These are phyloP conservation scores for Skeletonema grethae DNA, from an alignment of 108 stramenopile species.

Conservation along the genomic window DNA sequence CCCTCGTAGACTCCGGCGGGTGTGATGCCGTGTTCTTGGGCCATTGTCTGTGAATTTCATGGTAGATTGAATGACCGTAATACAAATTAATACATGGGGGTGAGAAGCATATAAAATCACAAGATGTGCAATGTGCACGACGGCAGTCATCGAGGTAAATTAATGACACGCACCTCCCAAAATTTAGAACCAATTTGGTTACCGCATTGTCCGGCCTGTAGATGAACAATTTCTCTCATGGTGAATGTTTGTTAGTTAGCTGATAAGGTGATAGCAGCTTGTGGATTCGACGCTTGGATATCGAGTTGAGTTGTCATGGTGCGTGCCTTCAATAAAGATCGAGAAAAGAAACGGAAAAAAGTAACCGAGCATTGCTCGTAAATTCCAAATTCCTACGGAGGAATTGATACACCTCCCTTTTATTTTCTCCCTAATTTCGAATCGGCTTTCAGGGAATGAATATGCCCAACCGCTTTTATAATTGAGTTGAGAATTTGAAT, in stretches of 20 bases:
- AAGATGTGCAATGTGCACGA: not conserved
- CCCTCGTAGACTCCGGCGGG: constrained; percentile 57
- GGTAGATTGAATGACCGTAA: not conserved
- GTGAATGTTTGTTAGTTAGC: constrained; percentile 22
- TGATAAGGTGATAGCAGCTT: constrained; percentile 1
- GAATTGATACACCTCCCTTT: too few relatives aligned
- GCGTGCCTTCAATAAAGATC: not conserved
- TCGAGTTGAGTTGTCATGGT: not conserved
- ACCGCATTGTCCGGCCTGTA: constrained; percentile 98
- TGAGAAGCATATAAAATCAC: not conserved
- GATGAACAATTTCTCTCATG: constrained; percentile 99
- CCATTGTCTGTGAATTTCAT: constrained; percentile 56
- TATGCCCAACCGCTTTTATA: not conserved
- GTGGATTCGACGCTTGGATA: not conserved
- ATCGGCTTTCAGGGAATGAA: not conserved
- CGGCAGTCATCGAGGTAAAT: not conserved
- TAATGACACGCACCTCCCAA: constrained; percentile 84
- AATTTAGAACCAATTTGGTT: constrained; percentile 98
- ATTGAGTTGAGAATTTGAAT: too few relatives aligned
- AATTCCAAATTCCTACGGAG: too few relatives aligned
- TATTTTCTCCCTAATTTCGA: too few relatives aligned
- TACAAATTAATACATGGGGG: not conserved
- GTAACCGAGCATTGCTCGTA: too few relatives aligned
- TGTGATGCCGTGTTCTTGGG: constrained; percentile 83
- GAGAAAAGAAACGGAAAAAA: not conserved